Percentiles rank a stretch among this genome's conserved stretches.
These are phyloP conservation scores for Naganishia randhawae DNA, from an alignment of 768 basidiomycete species.

Conservation along the genomic window DNA sequence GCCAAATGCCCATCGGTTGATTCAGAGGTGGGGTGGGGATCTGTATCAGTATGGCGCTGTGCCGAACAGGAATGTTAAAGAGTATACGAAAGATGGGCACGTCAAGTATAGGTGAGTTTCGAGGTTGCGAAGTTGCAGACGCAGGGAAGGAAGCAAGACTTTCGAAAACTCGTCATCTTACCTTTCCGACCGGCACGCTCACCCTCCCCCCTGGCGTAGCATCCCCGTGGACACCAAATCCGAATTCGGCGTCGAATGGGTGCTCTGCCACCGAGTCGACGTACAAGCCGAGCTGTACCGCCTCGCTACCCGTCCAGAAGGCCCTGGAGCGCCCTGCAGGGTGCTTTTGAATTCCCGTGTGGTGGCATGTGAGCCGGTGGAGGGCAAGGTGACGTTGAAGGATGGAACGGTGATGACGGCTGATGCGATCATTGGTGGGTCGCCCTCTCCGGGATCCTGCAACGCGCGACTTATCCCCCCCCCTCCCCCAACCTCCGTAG, in stretches of 20 bases:
- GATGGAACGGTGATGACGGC: constrained; percentile 26
- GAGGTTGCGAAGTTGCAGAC: too few relatives aligned
- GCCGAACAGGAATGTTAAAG: neutral
- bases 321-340: neutral
- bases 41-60: constrained; percentile 20
- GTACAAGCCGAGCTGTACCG: constrained; percentile 28
- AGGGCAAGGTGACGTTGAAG: constrained; percentile 27
- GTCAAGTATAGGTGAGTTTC: constrained; percentile 9
- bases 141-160: too few relatives aligned
- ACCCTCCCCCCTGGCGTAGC: too few relatives aligned
- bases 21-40: constrained; percentile 24
- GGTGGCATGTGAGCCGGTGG: constrained; percentile 21
- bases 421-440: constrained; percentile 33
- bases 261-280: constrained; percentile 33
- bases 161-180: too few relatives aligned
- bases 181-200: too few relatives aligned
- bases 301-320: constrained; percentile 19
- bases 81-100: constrained; percentile 8
- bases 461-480: neutral
- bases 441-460: neutral
- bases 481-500: neutral
- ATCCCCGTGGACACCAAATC: constrained; percentile 10
- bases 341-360: constrained; percentile 19
- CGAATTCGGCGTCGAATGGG: constrained; percentile 25
- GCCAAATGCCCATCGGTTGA: constrained; percentile 28